Evolutionary conservation across 768 basidiomycete genomes (phyloP).

Genomic region (Termitomyces titanicus): DNA sequence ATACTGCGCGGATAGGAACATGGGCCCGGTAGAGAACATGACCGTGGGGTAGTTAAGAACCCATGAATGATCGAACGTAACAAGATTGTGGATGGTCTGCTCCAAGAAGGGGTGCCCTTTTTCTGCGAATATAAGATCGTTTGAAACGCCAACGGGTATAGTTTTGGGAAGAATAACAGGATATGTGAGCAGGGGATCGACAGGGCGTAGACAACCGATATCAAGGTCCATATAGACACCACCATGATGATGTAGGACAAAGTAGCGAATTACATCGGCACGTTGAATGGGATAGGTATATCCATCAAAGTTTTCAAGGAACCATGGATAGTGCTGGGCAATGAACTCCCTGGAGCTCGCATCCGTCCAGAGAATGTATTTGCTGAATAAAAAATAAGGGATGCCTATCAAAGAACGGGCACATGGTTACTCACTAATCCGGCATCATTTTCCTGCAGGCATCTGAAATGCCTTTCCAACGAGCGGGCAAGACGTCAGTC

Average conservation of each 20-base stretch:
- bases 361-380: slow-evolving; percentile 98
- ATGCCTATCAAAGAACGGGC: slow-evolving; percentile 8
- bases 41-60: slow-evolving; percentile 97
- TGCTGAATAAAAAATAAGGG: slow-evolving; percentile 43
- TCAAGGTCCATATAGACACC: slow-evolving; percentile 97
- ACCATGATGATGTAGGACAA: slow-evolving; percentile 92
- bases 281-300: slow-evolving; percentile 93
- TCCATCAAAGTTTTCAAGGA: slow-evolving; percentile 88
- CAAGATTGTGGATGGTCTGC: slow-evolving; percentile 88
- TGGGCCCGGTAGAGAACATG: slow-evolving; percentile 99
- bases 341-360: slow-evolving; percentile 87
- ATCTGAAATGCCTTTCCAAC: slow-evolving; percentile 80
- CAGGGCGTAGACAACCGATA: slow-evolving; percentile 83
- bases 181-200: slow-evolving; percentile 84
- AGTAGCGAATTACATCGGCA: slow-evolving; percentile 97
- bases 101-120: slow-evolving; percentile 85
- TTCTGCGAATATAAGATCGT: slow-evolving; percentile 94
- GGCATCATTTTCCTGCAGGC: slow-evolving; percentile 89
- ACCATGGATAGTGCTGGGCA: slow-evolving; percentile 83
- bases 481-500: slow-evolving; percentile 75
- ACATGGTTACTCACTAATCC: slow-evolving; percentile 75
- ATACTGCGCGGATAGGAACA: slow-evolving; percentile 96
- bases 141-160: slow-evolving; percentile 95
- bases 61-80: slow-evolving; percentile 91
- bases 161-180: slow-evolving; percentile 92